A percentile compares a stretch with the other conserved stretches of the same genome.
Evolutionary conservation across 1,139 yeast genomes (phyloP).

Genomic region (Candida sanyaensis): DNA sequence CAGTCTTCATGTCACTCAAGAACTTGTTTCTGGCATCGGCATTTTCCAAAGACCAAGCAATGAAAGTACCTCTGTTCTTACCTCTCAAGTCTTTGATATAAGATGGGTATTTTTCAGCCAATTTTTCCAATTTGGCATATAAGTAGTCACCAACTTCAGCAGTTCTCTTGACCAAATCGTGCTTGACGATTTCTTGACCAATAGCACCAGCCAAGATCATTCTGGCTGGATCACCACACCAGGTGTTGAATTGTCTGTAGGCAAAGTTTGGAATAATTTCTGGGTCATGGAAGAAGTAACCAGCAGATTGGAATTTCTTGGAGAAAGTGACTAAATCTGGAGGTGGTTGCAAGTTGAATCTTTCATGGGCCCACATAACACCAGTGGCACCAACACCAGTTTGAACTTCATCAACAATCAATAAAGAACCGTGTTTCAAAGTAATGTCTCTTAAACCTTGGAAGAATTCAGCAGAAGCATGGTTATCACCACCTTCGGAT

Average conservation of each 20-base stretch:
- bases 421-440: slow-evolving; percentile 61
- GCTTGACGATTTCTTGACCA: slow-evolving; percentile 60
- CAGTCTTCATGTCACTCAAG: slow-evolving; percentile 53
- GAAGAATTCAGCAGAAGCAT: slow-evolving; percentile 73
- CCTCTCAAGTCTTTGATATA: slow-evolving; percentile 66
- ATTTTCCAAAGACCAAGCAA: slow-evolving; percentile 71
- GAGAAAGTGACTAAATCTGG: slow-evolving; percentile 85
- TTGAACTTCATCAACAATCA: slow-evolving; percentile 84
- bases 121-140: slow-evolving; percentile 49
- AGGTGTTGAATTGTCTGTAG: slow-evolving; percentile 85
- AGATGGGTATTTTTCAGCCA: slow-evolving; percentile 55
- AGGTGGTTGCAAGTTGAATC: slow-evolving; percentile 68
- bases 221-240: slow-evolving; percentile 90
- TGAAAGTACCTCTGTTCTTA: slow-evolving; percentile 70
- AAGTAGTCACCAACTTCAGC: slow-evolving; percentile 65
- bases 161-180: slow-evolving; percentile 58
- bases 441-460: slow-evolving; percentile 77
- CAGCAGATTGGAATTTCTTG: slow-evolving; percentile 85
- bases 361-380: slow-evolving; percentile 84
- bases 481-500: slow-evolving; percentile 89
- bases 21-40: slow-evolving; percentile 59
- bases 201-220: slow-evolving; percentile 72
- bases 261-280: slow-evolving; percentile 70
- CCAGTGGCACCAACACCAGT: slow-evolving; percentile 91
- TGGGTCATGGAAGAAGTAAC: slow-evolving; percentile 74